Conservation (phyloP, 75 land plant species). For the Chamaecyparis obtusa region DNA sequence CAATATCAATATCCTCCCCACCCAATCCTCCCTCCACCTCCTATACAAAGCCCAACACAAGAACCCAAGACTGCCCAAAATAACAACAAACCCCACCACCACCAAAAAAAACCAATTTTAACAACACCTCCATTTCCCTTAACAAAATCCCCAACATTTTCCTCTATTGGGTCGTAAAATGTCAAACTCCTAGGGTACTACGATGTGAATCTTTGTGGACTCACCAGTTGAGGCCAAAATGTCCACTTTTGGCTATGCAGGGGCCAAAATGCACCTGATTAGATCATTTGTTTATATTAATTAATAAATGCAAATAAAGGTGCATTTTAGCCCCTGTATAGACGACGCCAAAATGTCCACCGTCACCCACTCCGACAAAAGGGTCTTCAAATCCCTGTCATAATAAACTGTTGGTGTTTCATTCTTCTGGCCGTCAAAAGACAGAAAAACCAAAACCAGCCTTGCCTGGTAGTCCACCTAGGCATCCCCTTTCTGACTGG, state of each 20-base stretch:
- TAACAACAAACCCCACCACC: background rate
- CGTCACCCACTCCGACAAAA: constrained; percentile 17
- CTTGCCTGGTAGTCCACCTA: constrained; percentile 15
- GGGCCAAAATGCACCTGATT: too few species aligned
- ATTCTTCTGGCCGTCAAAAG: background rate
- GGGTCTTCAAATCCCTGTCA: constrained; percentile 12
- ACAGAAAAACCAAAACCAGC: constrained; percentile 16
- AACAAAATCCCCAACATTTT: too few species aligned
- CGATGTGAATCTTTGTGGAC: constrained; percentile 3
- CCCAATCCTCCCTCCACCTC: background rate
- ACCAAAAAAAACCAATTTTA: background rate
- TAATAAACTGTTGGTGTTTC: background rate
- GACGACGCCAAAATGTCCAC: constrained; percentile 22
- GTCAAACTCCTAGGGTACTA: constrained; percentile 23
- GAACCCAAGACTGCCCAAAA: background rate
- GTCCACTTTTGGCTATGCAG: too few species aligned
- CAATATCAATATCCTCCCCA: background rate
- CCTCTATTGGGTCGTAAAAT: background rate
- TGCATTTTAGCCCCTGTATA: too few species aligned
- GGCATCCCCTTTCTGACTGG: background rate
- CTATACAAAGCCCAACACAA: background rate
- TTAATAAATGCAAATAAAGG: too few species aligned
- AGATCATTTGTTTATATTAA: too few species aligned
- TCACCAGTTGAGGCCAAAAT: constrained; percentile 30
- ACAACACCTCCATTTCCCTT: background rate